These are phyloP conservation scores for Monilinia fructigena DNA, from an alignment of 2,329 filamentous ascomycete species.

Conservation along the genomic window DNA sequence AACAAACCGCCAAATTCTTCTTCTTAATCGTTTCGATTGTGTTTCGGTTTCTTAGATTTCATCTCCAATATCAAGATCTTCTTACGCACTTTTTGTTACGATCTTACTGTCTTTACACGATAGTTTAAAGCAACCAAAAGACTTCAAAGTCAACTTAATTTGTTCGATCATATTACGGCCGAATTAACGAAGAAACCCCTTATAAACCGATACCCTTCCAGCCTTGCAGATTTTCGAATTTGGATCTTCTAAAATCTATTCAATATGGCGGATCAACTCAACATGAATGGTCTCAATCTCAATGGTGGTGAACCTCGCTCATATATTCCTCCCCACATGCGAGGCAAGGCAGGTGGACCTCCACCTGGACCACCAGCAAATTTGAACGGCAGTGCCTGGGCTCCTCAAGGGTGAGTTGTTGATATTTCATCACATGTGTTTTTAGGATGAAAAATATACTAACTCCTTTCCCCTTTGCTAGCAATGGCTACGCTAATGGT, in stretches of 20 bases:
- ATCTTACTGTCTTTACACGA: constrained; percentile 34
- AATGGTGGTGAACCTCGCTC: constrained; percentile 58
- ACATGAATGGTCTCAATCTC: constrained; percentile 74
- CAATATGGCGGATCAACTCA: constrained; percentile 80
- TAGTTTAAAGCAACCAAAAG: constrained; percentile 26
- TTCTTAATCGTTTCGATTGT: constrained; percentile 37
- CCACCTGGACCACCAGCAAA: constrained; percentile 38
- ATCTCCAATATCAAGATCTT: constrained; percentile 26
- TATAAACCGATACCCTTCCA: constrained; percentile 18
- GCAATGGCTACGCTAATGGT: constrained; percentile 47
- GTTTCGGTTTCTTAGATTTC: constrained; percentile 37
- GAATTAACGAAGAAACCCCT: constrained; percentile 15
- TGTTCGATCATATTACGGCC: constrained; percentile 25
- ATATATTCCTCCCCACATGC: constrained; percentile 85
- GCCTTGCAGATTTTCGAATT: constrained; percentile 25
- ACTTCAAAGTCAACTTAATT: constrained; percentile 16
- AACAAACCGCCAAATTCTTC: constrained; percentile 29
- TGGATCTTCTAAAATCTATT: constrained; percentile 27
- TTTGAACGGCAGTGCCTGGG: constrained; percentile 64
- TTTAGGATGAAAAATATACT: neutral
- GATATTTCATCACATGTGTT: neutral
- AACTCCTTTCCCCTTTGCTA: constrained; percentile 42
- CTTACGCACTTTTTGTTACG: constrained; percentile 23
- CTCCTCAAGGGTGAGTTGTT: constrained; percentile 50
- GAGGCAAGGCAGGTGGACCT: constrained; percentile 52